A percentile compares a stretch with the other conserved stretches of the same genome.
These are phyloP conservation scores for Lactarius psammicola DNA, from an alignment of 768 basidiomycete species.

Conservation along the genomic window DNA sequence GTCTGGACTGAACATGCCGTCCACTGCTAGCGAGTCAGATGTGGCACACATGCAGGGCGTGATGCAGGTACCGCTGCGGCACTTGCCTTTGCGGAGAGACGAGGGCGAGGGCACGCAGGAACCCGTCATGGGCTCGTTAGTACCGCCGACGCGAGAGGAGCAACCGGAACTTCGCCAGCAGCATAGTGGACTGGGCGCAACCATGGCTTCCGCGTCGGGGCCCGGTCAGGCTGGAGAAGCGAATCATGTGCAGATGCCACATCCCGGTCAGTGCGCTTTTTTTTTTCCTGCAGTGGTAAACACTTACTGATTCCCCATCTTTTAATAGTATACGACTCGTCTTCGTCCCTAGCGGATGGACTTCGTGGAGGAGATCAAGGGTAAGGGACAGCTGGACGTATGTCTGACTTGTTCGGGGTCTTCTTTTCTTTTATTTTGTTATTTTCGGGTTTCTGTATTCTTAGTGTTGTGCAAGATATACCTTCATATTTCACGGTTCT, in stretches of 20 bases:
- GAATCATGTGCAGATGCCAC: slow-evolving; percentile 23
- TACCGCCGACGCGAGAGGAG: slow-evolving; percentile 32
- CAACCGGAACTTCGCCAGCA: slow-evolving; percentile 21
- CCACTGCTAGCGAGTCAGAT: slow-evolving; percentile 23
- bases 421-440: background rate
- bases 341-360: slow-evolving; percentile 27
- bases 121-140: slow-evolving; percentile 34
- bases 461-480: slow-evolving; percentile 6
- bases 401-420: background rate
- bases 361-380: slow-evolving; percentile 27
- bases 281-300: background rate
- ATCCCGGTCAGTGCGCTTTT: slow-evolving; percentile 17
- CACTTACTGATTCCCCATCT: background rate
- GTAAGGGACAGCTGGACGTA: background rate
- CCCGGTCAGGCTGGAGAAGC: slow-evolving; percentile 23
- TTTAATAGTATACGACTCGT: slow-evolving; percentile 24
- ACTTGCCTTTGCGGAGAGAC: slow-evolving; percentile 25
- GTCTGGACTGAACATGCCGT: slow-evolving; percentile 20
- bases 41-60: slow-evolving; percentile 24
- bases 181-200: slow-evolving; percentile 9
- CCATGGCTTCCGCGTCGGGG: slow-evolving; percentile 13
- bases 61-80: slow-evolving; percentile 23
- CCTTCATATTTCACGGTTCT: background rate
- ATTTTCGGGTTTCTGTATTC: slow-evolving; percentile 12
- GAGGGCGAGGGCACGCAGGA: slow-evolving; percentile 28